phyloP scores from a whole-genome alignment of 148 eudicot genomes.

The Diospyros lotus region DNA sequence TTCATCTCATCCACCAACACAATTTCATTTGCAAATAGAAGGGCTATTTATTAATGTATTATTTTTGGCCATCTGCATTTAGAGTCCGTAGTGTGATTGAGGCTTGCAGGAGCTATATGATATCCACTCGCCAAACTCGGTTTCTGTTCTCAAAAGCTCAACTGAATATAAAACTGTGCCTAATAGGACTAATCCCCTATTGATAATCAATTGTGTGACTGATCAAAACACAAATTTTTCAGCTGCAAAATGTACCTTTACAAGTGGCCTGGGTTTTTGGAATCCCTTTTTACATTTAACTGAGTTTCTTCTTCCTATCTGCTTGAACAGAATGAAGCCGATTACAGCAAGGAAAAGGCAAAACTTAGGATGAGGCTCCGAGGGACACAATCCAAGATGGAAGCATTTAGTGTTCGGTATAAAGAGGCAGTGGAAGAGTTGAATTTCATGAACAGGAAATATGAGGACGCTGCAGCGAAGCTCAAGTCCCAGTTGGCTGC shows the following conservation, averaged over 20 bases:
- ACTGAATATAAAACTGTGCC: not conserved
- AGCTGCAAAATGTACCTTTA: no score
- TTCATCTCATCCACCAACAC: no score
- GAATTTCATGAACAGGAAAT: conserved; percentile 57
- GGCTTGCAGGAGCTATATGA: no score
- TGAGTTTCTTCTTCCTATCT: not conserved
- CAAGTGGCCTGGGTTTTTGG: no score
- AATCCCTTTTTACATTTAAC: no score
- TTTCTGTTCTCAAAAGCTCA: not conserved
- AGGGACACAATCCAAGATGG: conserved; percentile 55
- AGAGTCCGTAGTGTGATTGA: no score
- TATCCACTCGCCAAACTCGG: not conserved
- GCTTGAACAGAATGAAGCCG: conserved; percentile 38
- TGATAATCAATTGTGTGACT: no score
- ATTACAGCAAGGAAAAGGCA: conserved; percentile 40
- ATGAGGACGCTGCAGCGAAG: conserved; percentile 47
- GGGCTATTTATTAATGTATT: no score
- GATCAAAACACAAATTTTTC: no score
- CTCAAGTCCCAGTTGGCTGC: conserved; percentile 57
- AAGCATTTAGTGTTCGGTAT: conserved; percentile 51
- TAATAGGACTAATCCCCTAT: not conserved
- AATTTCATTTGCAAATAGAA: no score
- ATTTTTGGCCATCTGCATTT: no score
- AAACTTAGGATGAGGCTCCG: conserved; percentile 77
- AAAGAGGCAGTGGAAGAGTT: conserved; percentile 46